A percentile compares a stretch with the other conserved stretches of the same genome.
Conservation (phyloP, 805 yeast species). For the Metschnikowia amazonensis region DNA sequence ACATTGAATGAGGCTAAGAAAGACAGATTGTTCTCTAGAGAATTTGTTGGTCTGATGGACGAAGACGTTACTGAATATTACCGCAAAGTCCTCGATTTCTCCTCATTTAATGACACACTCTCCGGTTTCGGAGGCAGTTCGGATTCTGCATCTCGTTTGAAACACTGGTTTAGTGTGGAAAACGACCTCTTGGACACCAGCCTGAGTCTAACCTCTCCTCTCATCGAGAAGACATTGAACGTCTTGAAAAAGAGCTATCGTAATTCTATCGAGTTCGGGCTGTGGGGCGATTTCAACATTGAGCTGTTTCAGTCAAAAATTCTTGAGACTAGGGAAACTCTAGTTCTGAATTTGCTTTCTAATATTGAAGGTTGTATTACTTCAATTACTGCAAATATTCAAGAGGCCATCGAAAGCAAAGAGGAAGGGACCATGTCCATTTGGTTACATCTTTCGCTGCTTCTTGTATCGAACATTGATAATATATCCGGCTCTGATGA, state of each 20-base stretch:
- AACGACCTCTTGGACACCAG: conserved; percentile 1
- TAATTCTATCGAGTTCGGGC: conserved; percentile 3
- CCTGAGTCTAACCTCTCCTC: not conserved
- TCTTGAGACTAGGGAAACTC: not conserved
- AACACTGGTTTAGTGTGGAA: conserved; percentile 13
- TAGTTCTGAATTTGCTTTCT: conserved; percentile 1
- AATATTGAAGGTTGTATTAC: not conserved
- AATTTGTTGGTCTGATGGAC: conserved; percentile 15
- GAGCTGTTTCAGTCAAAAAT: conserved; percentile 1
- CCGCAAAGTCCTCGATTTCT: conserved; percentile 9
- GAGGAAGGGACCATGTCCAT: not conserved
- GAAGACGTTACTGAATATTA: conserved; percentile 22
- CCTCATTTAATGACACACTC: conserved; percentile 6
- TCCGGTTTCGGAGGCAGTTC: not conserved
- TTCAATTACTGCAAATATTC: not conserved
- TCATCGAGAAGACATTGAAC: not conserved
- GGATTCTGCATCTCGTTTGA: conserved; percentile 6
- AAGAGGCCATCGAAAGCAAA: not conserved
- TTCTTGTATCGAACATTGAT: not conserved
- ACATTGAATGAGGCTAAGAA: not conserved
- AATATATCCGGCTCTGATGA: not conserved
- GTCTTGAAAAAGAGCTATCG: conserved; percentile 3
- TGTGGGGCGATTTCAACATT: conserved; percentile 13
- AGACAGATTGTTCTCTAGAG: conserved; percentile 18
- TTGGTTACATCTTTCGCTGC: conserved; percentile 2